Base-by-base conservation (phyloP, 2,329 filamentous ascomycete genomes). In the Botryosphaeria dothidea region DNA sequence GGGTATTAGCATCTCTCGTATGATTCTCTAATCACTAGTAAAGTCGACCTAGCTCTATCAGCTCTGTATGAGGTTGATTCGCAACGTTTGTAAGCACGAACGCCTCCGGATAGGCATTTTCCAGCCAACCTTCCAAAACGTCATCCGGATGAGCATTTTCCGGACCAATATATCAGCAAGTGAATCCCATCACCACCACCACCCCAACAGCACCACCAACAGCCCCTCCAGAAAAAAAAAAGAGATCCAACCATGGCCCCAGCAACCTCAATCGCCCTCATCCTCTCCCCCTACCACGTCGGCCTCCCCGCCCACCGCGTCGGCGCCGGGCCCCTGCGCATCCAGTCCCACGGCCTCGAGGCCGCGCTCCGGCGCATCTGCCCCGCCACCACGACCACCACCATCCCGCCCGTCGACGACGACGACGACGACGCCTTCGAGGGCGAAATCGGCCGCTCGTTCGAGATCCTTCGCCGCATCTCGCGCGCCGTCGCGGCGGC, bases 251-350 rank as follows among this genome's bases (percentile, higher is more conserved):
- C 21, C 21, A 52, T 29, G 27, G 9, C 43, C 5, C 19, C 52
- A 21, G 31, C 31, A 17, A 57, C 31, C 2, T 57, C 52, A 13
- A 38, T 57, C 31, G n/a, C 52, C 31, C 52, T 57, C n/a, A 78
- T 80, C 62, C 72, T 73, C 29, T 76, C 76, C 0, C 79, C 78
- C 0, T 81, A 80, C 69, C 79, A 81, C 58, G 73, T 78, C 58
- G 78, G 79, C 38, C 64, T 74, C 34, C 72, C 70, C 43, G 70
- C 79, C 62, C 72, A 75, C 51, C 74, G 75, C 5, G 76, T 80
- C 15, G 78, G 79, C 62, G 73, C 71, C n/a, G 78, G 78, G 2
- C 78, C 78, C 1, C 68, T 73, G 25, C 71, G 71, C 72, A 80
- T 15, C 70, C 70, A n/a, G 66, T 68, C 0, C 74, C 76, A 23